phyloP scores from a whole-genome alignment of 192 early-diverging fungal species.

The Entomortierella lignicola region DNA sequence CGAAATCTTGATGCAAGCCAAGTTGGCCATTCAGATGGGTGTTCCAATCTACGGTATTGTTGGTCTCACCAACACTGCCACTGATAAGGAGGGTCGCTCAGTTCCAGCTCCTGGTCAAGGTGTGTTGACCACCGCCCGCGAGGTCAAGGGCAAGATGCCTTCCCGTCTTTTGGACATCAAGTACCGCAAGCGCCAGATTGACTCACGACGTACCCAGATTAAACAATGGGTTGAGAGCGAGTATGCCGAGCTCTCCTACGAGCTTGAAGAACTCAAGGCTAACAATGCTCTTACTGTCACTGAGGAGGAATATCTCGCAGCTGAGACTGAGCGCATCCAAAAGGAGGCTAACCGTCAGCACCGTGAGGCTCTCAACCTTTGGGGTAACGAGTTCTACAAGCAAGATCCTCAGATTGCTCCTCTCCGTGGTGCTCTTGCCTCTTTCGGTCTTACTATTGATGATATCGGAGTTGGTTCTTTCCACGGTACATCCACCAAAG shows the following conservation, averaged over 20 bases:
- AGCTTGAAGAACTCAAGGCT: conserved; percentile 70
- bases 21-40: conserved; percentile 91
- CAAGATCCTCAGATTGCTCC: conserved; percentile 81
- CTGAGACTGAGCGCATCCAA: conserved; percentile 67
- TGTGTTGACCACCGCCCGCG: conserved; percentile 90
- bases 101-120: conserved; percentile 96
- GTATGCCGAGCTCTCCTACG: conserved; percentile 75
- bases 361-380: conserved; percentile 76
- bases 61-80: conserved; percentile 88
- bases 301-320: conserved; percentile 57
- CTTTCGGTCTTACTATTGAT: conserved; percentile 89
- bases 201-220: conserved; percentile 79
- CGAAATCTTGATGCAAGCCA: conserved; percentile 90
- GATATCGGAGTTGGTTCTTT: conserved; percentile 95
- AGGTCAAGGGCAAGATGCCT: conserved; percentile 62
- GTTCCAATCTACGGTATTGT: conserved; percentile 93
- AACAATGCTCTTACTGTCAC: conserved; percentile 50
- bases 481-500: conserved; percentile 95
- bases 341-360: conserved; percentile 76
- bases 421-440: conserved; percentile 87
- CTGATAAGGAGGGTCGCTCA: conserved; percentile 94
- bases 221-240: conserved; percentile 83
- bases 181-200: conserved; percentile 85
- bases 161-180: conserved; percentile 81
- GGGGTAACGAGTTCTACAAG: conserved; percentile 86